Conservation (phyloP, 2,329 filamentous ascomycete genomes). For the Neofusicoccum sp. region DNA sequence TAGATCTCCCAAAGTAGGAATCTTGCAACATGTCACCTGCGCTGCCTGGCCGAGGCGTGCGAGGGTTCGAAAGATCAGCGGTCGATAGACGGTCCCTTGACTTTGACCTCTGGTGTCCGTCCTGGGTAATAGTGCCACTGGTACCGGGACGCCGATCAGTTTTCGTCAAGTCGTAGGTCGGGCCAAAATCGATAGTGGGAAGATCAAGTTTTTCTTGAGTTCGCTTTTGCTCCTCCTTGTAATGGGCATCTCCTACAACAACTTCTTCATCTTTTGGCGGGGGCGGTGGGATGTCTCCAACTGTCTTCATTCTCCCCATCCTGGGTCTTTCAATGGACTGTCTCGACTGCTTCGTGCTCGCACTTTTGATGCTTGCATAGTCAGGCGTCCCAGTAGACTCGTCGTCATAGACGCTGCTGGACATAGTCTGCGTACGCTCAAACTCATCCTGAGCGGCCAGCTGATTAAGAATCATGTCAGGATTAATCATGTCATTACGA, state of each 20-base stretch:
- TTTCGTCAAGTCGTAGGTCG: slow-evolving; percentile 70
- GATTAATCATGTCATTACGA: slow-evolving; percentile 48
- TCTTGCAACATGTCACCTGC: slow-evolving; percentile 34
- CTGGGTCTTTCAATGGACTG: slow-evolving; percentile 63
- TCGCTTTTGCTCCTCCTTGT: slow-evolving; percentile 35
- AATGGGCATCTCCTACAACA: slow-evolving; percentile 52
- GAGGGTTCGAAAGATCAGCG: slow-evolving; percentile 4
- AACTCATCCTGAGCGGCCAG: slow-evolving; percentile 31
- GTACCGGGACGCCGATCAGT: slow-evolving; percentile 58
- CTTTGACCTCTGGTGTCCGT: not conserved
- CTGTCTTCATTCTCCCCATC: slow-evolving; percentile 77
- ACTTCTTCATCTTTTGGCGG: slow-evolving; percentile 46
- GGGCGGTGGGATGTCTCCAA: slow-evolving; percentile 52
- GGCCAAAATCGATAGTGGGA: slow-evolving; percentile 82
- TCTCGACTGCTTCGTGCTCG: slow-evolving; percentile 44
- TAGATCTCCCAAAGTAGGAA: slow-evolving; percentile 37
- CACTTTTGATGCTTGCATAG: slow-evolving; percentile 68
- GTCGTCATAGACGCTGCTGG: slow-evolving; percentile 63
- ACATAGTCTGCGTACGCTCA: slow-evolving; percentile 35
- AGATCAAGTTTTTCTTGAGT: slow-evolving; percentile 56
- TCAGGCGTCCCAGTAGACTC: slow-evolving; percentile 71
- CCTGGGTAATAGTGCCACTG: slow-evolving; percentile 52
- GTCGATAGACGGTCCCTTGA: slow-evolving; percentile 10
- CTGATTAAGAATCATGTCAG: slow-evolving; percentile 45
- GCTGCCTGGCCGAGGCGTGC: slow-evolving; percentile 14